Percentiles rank a stretch among this genome's conserved stretches.
Conservation (phyloP, 2,329 filamentous ascomycete species). For the Talaromyces sp. region DNA sequence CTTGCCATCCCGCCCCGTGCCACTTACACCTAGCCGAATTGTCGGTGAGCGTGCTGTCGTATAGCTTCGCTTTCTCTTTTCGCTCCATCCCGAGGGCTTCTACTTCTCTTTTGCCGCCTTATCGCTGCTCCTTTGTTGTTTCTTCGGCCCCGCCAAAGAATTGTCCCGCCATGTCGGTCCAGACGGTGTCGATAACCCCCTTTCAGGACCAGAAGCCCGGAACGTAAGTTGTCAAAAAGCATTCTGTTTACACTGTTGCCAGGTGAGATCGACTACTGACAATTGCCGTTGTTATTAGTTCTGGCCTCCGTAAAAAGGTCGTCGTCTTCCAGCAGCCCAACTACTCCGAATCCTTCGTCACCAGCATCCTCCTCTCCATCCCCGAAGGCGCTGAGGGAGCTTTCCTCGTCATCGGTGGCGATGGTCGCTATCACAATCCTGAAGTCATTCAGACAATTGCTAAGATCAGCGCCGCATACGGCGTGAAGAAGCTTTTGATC, state of each 20-base stretch:
- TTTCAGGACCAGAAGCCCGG: conserved; percentile 98
- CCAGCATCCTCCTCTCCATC: conserved; percentile 92
- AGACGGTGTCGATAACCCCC: conserved; percentile 76
- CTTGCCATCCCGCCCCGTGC: conserved; percentile 1
- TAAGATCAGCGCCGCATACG: conserved; percentile 94
- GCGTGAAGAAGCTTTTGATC: conserved; percentile 97
- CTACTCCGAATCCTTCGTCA: conserved; percentile 94
- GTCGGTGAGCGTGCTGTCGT: conserved; percentile 21
- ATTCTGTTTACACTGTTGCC: background rate
- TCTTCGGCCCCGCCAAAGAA: background rate
- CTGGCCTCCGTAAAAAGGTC: conserved; percentile 98
- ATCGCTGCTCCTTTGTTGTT: conserved; percentile 9
- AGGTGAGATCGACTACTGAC: background rate
- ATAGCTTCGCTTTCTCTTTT: conserved; percentile 8
- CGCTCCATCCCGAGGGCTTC: conserved; percentile 9
- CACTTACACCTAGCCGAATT: conserved; percentile 15
- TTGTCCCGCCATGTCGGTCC: conserved; percentile 62
- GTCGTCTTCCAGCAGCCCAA: conserved; percentile 92
- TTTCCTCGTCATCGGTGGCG: conserved; percentile 93
- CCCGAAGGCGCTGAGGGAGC: conserved; percentile 85
- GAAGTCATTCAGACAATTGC: conserved; percentile 96
- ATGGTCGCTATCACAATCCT: conserved; percentile 95
- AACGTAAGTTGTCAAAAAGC: conserved; percentile 66
- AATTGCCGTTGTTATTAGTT: conserved; percentile 44
- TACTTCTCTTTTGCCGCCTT: conserved; percentile 13